Base-by-base conservation (phyloP, 192 early-diverging fungal species). In the Entomortierella parvispora region DNA sequence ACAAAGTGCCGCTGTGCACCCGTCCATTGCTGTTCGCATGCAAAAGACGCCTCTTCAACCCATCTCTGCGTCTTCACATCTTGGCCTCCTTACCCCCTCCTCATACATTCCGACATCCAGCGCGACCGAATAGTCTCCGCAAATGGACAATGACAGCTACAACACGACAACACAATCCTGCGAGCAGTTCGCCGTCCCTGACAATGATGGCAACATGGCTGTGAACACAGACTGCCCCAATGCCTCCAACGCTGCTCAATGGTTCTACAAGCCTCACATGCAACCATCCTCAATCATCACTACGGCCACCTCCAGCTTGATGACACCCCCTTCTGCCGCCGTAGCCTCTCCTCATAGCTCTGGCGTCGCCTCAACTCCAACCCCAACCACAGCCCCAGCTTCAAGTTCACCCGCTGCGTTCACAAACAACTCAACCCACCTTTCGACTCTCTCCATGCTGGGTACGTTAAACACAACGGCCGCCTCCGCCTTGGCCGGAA, bases 201-300 rank as follows among this genome's bases (percentile, higher is more conserved):
- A n/a, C 20, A 43, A 17, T 4, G 26, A 20, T 0, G 58, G 26
- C 23, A 25, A 63, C 50, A n/a, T 65, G 1, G 48, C 70, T 2
- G 62, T 65, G 28, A 58, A 25, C 15, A 65, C 70, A 7, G 54
- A 65, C 55, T 50, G 57, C 4, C 67, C 58, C 8, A 52, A 52
- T 25, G 58, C 49, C 28, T 53, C 58, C 28, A 70, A 62, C 33
- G 10, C 65, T 43, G 62, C 72, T 6, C 59, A 60, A 33, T 77
- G 74, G 74, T 77, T 77, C 65, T 63, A 77, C 44, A 77, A 52
- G 15, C 74, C 74, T 5, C 58, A 62, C 31, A 37, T 56, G 2
- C 74, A 77, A 48, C 74, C 74, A 2, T 77, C 74, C 4, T 63
- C 60, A 15, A 77, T 77, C 43, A 58, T 65, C 14, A 77, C 74